Evolutionary conservation across 441 rosid species (phyloP).

Genomic region (Francoa sonchifolia): DNA sequence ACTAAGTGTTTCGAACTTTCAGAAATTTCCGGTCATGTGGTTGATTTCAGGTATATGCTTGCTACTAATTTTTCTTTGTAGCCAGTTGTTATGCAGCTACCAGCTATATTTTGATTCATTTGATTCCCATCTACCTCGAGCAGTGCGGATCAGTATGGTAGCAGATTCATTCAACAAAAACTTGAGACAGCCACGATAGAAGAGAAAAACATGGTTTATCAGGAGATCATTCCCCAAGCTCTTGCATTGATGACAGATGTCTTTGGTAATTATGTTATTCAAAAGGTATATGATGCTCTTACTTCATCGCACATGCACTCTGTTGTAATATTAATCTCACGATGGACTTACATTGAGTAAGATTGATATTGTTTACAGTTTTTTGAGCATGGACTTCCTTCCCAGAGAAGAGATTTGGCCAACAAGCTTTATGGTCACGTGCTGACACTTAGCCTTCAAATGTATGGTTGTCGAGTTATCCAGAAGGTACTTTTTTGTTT

Average conservation of each 20-base stretch:
- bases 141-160: conserved; percentile 92
- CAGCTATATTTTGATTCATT: neutral
- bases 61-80: too few relatives aligned
- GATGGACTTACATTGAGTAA: too few relatives aligned
- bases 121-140: neutral
- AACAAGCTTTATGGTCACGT: conserved; percentile 64
- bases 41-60: conserved; percentile 62
- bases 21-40: conserved; percentile 67
- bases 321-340: neutral
- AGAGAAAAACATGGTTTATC: conserved; percentile 74
- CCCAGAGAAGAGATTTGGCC: conserved; percentile 58
- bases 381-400: conserved; percentile 66
- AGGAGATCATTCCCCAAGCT: conserved; percentile 75
- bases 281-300: conserved; percentile 39
- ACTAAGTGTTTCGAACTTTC: conserved; percentile 62
- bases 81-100: too few relatives aligned
- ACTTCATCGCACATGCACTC: neutral
- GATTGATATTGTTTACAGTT: conserved; percentile 25
- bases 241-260: conserved; percentile 80
- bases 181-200: conserved; percentile 71
- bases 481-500: conserved; percentile 42
- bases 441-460: conserved; percentile 66
- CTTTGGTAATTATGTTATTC: conserved; percentile 87
- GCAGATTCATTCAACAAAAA: conserved; percentile 86
- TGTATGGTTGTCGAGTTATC: conserved; percentile 81